Evolutionary conservation across 768 basidiomycete genomes (phyloP).

Genomic region (Boletus eberwhitei): DNA sequence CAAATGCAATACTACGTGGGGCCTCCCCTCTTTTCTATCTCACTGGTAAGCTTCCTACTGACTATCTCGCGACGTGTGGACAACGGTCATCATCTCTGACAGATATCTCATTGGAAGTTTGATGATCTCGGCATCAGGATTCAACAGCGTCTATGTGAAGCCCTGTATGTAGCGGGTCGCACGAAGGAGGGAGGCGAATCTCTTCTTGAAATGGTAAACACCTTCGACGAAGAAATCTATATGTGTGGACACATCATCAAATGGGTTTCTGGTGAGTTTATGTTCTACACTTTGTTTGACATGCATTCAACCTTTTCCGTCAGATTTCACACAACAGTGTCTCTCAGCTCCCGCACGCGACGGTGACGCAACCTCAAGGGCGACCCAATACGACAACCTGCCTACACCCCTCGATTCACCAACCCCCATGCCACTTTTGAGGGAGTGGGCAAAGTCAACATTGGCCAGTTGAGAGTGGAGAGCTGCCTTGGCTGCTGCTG

Average conservation of each 20-base stretch:
- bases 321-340: neutral
- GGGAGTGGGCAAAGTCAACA: neutral
- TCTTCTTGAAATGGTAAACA: neutral
- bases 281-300: too few species aligned
- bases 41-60: neutral
- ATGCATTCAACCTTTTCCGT: too few species aligned
- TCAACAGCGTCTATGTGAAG: constrained; percentile 1
- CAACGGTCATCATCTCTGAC: neutral
- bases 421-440: too few species aligned
- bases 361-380: neutral
- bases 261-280: constrained; percentile 2
- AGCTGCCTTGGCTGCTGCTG: neutral
- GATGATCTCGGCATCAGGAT: neutral
- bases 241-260: neutral
- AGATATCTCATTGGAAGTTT: constrained; percentile 13
- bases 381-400: too few species aligned
- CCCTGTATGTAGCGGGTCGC: neutral
- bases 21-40: neutral
- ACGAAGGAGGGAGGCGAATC: neutral
- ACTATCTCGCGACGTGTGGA: neutral
- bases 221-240: neutral
- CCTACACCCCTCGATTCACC: too few species aligned
- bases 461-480: neutral
- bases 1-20: neutral
- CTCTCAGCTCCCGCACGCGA: neutral